Evolutionary conservation across 139 green algal species (phyloP).

Genomic region (Micromonas pusilla): DNA sequence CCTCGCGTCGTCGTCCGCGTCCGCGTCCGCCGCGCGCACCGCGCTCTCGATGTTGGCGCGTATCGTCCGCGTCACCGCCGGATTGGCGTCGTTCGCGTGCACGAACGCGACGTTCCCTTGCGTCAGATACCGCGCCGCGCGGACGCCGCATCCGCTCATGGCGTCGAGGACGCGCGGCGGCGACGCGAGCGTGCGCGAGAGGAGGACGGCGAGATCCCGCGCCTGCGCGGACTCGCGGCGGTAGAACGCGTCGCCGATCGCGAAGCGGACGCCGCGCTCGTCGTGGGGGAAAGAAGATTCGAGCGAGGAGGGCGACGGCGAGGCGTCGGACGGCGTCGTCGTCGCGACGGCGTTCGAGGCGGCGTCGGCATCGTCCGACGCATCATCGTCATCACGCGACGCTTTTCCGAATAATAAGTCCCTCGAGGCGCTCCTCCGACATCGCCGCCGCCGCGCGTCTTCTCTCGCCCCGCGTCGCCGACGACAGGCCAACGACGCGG

Average conservation of each 20-base stretch:
- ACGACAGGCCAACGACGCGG: neutral
- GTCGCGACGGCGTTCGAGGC: too few relatives aligned
- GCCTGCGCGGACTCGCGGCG: neutral
- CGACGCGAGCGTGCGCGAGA: neutral
- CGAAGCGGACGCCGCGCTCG: neutral
- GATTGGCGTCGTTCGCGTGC: neutral
- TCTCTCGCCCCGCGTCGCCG: too few relatives aligned
- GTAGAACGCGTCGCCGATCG: neutral
- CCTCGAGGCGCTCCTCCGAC: too few relatives aligned
- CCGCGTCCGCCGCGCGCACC: neutral
- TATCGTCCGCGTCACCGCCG: neutral
- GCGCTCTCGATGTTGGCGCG: neutral
- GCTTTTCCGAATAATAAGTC: too few relatives aligned
- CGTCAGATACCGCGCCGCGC: neutral
- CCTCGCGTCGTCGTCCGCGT: neutral
- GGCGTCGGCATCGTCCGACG: too few relatives aligned
- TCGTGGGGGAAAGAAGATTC: too few relatives aligned
- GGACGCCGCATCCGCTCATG: neutral
- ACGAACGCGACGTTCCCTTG: neutral
- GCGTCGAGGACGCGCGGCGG: neutral
- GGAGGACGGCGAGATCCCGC: neutral
- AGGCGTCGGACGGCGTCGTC: too few relatives aligned
- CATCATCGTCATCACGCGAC: too few relatives aligned
- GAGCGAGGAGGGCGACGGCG: too few relatives aligned
- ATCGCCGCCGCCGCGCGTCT: too few relatives aligned